Evolutionary conservation across 306 rosid species (phyloP), one percentile per base, ranked within the genome.

Genomic region (Chamaecrista fasciculata): DNA sequence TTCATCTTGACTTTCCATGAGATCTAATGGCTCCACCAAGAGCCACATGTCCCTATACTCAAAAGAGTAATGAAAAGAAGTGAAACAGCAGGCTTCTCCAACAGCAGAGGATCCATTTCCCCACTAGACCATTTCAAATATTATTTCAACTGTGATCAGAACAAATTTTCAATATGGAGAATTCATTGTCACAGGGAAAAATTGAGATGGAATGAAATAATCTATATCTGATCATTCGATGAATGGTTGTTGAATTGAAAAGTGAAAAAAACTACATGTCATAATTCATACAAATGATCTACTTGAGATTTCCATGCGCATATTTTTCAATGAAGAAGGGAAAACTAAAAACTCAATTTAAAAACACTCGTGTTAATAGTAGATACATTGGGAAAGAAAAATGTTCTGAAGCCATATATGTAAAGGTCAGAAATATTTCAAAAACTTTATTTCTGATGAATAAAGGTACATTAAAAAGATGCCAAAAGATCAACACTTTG

Each of bases 401-500:
- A 2, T 58, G 19, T 31, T 8, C 18, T 24, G 24, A 34, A 31
- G 44, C 64, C 33, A 42, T 56, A 0, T 18, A 16, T 25, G 6
- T 21, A 42, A 55, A 44, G 11, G 5, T 31, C 37, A 65, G 51
- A 50, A n/a, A 20, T 49, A 67, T 1, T 65, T 53, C 9, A 9
- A 60, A 1, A 40, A 59, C 5, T 16, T 47, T 10, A 24, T 14
- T 68, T 56, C 36, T 58, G 55, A 66, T 42, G 59, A 67, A 50
- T 34, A 74, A 46, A 57, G 49, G 49, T 57, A 48, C 16, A 74
- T 18, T 42, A 43, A 6, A 77, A 55, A 44, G 42, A 29, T 9
- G 56, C 31, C 62, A 21, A 29, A 60, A 69, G 58, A 62, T 55
- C 67, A 76, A 39, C 53, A 47, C 14, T 48, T 58, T 24, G 53